Conservation (phyloP, 305 asterid species). For the Ilex paraguariensis region DNA sequence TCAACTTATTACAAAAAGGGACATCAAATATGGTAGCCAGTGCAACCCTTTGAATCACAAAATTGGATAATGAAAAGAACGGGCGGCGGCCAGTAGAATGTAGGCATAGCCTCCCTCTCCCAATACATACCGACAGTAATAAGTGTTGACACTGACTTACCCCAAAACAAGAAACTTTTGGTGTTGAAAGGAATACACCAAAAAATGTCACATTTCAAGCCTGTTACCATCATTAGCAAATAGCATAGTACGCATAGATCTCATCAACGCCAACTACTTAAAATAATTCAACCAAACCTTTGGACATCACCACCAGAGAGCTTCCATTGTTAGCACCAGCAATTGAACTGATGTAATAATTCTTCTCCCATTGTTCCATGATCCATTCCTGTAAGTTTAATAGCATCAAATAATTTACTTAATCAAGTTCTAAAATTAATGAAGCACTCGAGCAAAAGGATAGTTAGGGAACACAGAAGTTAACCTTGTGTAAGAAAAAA, state of each 20-base stretch:
- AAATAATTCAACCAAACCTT: constrained; percentile 23
- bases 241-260: not conserved
- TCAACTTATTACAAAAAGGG: too few relatives aligned
- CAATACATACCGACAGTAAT: too few relatives aligned
- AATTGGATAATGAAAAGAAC: too few relatives aligned
- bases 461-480: not conserved
- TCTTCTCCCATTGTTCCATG: constrained; percentile 50
- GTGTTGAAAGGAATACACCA: not conserved
- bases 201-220: not conserved
- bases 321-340: constrained; percentile 41
- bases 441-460: not conserved
- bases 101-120: too few relatives aligned
- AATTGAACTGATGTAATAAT: constrained; percentile 35
- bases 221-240: too few relatives aligned
- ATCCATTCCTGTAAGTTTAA: constrained; percentile 34
- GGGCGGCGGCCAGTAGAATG: too few relatives aligned
- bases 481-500: constrained; percentile 37
- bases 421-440: not conserved
- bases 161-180: too few relatives aligned
- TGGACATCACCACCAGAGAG: constrained; percentile 41
- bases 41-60: too few relatives aligned
- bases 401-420: constrained; percentile 7
- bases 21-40: too few relatives aligned
- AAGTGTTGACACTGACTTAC: too few relatives aligned
- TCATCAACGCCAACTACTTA: not conserved